Conservation (phyloP, 2,329 filamentous ascomycete species). For the Aspergillus piperis region DNA sequence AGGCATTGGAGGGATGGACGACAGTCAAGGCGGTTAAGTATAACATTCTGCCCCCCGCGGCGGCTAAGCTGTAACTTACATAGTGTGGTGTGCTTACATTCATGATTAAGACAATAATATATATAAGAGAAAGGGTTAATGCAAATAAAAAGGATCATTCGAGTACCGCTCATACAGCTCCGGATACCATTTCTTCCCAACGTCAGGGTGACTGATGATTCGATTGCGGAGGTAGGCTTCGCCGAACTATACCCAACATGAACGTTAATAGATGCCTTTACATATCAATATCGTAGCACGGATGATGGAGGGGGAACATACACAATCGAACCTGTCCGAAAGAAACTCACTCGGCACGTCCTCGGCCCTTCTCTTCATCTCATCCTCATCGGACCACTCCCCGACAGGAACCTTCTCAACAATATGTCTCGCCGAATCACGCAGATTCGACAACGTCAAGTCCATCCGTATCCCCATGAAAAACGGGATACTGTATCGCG, state of each 20-base stretch:
- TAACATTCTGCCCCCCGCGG: neutral
- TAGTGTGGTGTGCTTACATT: neutral
- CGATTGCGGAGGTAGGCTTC: conserved; percentile 41
- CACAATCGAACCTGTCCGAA: conserved; percentile 38
- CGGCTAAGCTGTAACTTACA: neutral
- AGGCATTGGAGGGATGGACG: neutral
- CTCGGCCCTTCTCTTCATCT: conserved; percentile 22
- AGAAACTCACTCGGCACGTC: conserved; percentile 42
- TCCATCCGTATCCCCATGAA: conserved; percentile 55
- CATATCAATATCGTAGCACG: too few species aligned
- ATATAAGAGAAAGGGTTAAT: too few species aligned
- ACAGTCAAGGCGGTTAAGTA: conserved; percentile 3
- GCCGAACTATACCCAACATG: conserved; percentile 29
- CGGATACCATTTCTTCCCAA: conserved; percentile 39
- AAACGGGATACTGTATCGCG: conserved; percentile 54
- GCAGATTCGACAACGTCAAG: conserved; percentile 51
- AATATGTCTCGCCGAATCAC: conserved; percentile 36
- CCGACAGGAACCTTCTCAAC: conserved; percentile 29
- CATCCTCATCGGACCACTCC: too few species aligned
- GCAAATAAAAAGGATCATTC: too few species aligned
- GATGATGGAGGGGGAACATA: conserved; percentile 18
- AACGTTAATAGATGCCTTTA: too few species aligned
- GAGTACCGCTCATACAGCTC: conserved; percentile 26
- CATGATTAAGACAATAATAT: too few species aligned
- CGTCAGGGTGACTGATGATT: conserved; percentile 40